phyloP scores from a whole-genome alignment of 192 early-diverging fungal species.

The Entomortierella lignicola region DNA sequence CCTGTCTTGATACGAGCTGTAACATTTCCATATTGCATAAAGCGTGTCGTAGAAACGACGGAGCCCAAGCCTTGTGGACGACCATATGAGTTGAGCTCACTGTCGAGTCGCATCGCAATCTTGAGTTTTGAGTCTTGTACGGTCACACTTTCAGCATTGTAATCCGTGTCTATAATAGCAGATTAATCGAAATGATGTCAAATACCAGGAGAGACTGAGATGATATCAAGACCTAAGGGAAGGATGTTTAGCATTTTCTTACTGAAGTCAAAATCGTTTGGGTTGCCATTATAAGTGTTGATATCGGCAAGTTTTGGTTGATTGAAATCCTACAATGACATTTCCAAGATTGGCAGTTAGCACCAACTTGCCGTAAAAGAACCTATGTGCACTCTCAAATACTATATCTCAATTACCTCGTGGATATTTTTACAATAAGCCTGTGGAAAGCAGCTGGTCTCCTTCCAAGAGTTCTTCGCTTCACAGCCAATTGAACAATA shows the following conservation, averaged over 20 bases:
- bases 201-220: too few species aligned
- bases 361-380: too few species aligned
- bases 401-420: slow-evolving; percentile 15
- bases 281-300: slow-evolving; percentile 27
- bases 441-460: slow-evolving; percentile 33
- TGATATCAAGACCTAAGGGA: too few species aligned
- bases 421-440: slow-evolving; percentile 22
- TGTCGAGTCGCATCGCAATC: slow-evolving; percentile 35
- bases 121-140: slow-evolving; percentile 36
- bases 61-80: slow-evolving; percentile 70
- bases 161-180: slow-evolving; percentile 16
- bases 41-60: slow-evolving; percentile 63
- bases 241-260: slow-evolving; percentile 10
- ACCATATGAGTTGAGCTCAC: slow-evolving; percentile 29
- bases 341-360: too few species aligned
- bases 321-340: slow-evolving; percentile 26
- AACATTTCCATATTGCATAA: slow-evolving; percentile 70
- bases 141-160: slow-evolving; percentile 22
- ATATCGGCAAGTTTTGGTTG: slow-evolving; percentile 19
- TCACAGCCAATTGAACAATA: slow-evolving; percentile 40
- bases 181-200: not conserved
- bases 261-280: slow-evolving; percentile 37
- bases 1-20: slow-evolving; percentile 65
- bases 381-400: too few species aligned
- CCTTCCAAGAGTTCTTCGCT: slow-evolving; percentile 37